Evolutionary conservation across 2,329 filamentous ascomycete genomes (phyloP).

Genomic region (Cercospora sojina): DNA sequence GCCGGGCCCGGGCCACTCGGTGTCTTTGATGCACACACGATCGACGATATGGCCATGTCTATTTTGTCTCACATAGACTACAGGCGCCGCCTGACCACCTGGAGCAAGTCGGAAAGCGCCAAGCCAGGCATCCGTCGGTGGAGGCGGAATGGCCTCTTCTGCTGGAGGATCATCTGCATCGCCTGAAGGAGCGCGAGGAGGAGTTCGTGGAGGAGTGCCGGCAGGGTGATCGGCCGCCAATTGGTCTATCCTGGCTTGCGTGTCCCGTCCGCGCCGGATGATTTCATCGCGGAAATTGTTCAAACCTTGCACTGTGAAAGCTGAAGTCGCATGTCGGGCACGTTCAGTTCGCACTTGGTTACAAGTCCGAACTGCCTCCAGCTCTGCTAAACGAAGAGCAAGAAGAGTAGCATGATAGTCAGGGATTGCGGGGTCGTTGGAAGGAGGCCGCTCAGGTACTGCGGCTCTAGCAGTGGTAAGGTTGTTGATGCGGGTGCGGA

Average conservation of each 20-base stretch:
- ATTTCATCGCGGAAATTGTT: background rate
- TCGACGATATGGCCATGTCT: slow-evolving; percentile 6
- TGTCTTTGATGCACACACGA: slow-evolving; percentile 14
- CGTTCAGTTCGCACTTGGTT: background rate
- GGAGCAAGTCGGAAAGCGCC: background rate
- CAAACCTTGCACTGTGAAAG: background rate
- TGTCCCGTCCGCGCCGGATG: background rate
- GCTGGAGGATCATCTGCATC: background rate
- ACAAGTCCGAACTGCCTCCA: background rate
- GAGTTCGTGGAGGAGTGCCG: background rate
- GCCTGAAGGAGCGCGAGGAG: background rate
- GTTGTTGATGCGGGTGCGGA: background rate
- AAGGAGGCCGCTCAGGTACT: background rate
- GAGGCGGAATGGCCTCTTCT: background rate
- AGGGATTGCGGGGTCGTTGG: background rate
- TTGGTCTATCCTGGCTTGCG: background rate
- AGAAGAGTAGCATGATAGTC: background rate
- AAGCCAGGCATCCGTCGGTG: slow-evolving; percentile 3
- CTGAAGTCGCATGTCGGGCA: background rate
- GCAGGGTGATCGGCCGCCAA: background rate
- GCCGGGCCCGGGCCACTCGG: background rate
- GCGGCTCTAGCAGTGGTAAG: background rate
- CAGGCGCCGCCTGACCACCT: slow-evolving; percentile 1
- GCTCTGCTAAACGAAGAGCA: background rate
- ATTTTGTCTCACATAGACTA: slow-evolving; percentile 6